Conservation (phyloP, 2,329 filamentous ascomycete species). For the Trichoderma sp. region DNA sequence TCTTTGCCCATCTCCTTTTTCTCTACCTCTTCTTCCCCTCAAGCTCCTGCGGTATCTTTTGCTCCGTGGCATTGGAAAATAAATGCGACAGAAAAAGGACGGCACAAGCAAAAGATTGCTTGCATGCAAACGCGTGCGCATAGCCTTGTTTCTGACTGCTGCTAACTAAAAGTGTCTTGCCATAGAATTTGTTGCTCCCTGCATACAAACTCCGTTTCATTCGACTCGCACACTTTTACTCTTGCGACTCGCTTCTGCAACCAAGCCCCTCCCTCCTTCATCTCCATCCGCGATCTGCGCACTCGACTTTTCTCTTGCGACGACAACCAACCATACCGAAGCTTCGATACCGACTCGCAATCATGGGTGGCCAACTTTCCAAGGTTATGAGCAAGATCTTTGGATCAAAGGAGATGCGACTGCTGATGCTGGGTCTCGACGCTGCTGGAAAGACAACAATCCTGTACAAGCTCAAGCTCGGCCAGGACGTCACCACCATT, state of each 20-base stretch:
- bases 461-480: slow-evolving; percentile 97
- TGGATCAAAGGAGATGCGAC: slow-evolving; percentile 98
- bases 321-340: neutral
- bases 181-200: slow-evolving; percentile 1
- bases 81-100: neutral
- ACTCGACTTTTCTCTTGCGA: neutral
- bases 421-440: slow-evolving; percentile 97
- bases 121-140: slow-evolving; percentile 7
- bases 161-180: slow-evolving; percentile 1
- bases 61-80: neutral
- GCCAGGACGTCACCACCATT: slow-evolving; percentile 97
- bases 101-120: neutral
- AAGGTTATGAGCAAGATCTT: slow-evolving; percentile 99
- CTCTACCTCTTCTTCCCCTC: neutral
- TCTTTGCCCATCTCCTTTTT: slow-evolving; percentile 5
- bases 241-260: slow-evolving; percentile 5
- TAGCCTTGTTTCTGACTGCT: slow-evolving; percentile 1
- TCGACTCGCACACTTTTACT: neutral
- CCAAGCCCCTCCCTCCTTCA: neutral
- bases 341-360: slow-evolving; percentile 38
- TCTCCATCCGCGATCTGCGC: neutral
- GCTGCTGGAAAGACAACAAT: slow-evolving; percentile 99
- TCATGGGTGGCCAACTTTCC: slow-evolving; percentile 90
- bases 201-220: slow-evolving; percentile 11
- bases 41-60: neutral